A percentile compares a stretch with the other conserved stretches of the same genome.
These are phyloP conservation scores for Withania somnifera DNA, from an alignment of 305 asterid genomes.

Conservation along the genomic window DNA sequence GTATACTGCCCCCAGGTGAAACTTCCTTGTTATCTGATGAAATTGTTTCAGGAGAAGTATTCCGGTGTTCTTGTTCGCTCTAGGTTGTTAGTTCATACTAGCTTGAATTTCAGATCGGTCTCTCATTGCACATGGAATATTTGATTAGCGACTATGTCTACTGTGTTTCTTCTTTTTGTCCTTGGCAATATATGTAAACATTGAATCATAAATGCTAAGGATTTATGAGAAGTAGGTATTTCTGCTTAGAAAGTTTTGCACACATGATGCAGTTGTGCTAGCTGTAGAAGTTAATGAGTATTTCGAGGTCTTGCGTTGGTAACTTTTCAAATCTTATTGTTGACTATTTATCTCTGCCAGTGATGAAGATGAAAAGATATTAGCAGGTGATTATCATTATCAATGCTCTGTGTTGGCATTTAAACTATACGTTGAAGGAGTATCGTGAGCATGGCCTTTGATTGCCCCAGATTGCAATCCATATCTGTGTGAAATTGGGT, in stretches of 20 bases:
- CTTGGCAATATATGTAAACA: neutral
- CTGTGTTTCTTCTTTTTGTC: neutral
- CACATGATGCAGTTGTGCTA: neutral
- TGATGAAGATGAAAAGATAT: neutral
- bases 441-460: neutral
- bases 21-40: neutral
- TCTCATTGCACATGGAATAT: neutral
- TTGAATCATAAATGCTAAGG: neutral
- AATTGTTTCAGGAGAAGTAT: neutral
- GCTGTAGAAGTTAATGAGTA: neutral
- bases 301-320: neutral
- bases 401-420: neutral
- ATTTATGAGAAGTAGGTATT: neutral
- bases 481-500: neutral
- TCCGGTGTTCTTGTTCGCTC: neutral
- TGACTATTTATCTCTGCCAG: neutral
- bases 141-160: neutral
- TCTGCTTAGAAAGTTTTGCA: neutral
- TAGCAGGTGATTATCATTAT: neutral
- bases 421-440: neutral
- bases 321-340: neutral
- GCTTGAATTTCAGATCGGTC: neutral
- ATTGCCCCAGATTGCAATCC: neutral
- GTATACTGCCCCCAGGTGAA: constrained; percentile 65
- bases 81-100: neutral